A percentile compares a stretch with the other conserved stretches of the same genome.
phyloP scores from a whole-genome alignment of 805 yeast genomes.

The Clavispora fructus region DNA sequence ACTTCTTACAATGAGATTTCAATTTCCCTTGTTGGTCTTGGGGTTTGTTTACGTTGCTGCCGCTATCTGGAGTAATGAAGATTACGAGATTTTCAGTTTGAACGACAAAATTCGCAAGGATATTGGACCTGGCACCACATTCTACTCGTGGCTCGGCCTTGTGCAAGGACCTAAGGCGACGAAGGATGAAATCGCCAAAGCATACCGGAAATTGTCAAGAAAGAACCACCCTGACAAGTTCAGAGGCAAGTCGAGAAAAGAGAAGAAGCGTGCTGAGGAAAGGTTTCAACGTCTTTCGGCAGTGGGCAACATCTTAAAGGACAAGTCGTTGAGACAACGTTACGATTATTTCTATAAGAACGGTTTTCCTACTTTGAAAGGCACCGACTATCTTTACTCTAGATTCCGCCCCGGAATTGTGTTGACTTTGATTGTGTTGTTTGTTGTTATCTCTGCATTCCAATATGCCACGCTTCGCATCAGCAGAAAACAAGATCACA shows the following conservation, averaged over 20 bases:
- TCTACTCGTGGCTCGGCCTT: slow-evolving; percentile 64
- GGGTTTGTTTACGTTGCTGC: slow-evolving; percentile 24
- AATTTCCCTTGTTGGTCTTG: slow-evolving; percentile 9
- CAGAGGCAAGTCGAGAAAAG: slow-evolving; percentile 18
- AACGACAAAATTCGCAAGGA: slow-evolving; percentile 60
- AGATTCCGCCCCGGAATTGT: slow-evolving; percentile 65
- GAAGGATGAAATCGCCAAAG: slow-evolving; percentile 52
- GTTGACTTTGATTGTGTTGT: slow-evolving; percentile 47
- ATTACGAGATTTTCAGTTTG: slow-evolving; percentile 74
- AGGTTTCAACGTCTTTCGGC: slow-evolving; percentile 74
- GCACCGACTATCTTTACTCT: slow-evolving; percentile 57
- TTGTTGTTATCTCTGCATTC: slow-evolving; percentile 45
- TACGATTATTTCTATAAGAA: slow-evolving; percentile 79
- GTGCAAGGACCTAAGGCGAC: slow-evolving; percentile 42
- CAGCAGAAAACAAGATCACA: slow-evolving; percentile 51
- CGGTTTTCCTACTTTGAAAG: slow-evolving; percentile 85
- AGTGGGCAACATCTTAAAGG: slow-evolving; percentile 68
- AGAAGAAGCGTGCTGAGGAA: slow-evolving; percentile 51
- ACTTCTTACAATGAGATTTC: slow-evolving; percentile 6
- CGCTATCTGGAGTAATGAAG: slow-evolving; percentile 54
- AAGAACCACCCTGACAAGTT: slow-evolving; percentile 83
- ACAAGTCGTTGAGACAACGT: slow-evolving; percentile 48
- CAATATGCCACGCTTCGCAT: slow-evolving; percentile 56
- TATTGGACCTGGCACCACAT: slow-evolving; percentile 55
- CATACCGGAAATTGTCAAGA: slow-evolving; percentile 66